Conservation (phyloP, 2,329 filamentous ascomycete genomes). For the Cercospora zeae-maydis region DNA sequence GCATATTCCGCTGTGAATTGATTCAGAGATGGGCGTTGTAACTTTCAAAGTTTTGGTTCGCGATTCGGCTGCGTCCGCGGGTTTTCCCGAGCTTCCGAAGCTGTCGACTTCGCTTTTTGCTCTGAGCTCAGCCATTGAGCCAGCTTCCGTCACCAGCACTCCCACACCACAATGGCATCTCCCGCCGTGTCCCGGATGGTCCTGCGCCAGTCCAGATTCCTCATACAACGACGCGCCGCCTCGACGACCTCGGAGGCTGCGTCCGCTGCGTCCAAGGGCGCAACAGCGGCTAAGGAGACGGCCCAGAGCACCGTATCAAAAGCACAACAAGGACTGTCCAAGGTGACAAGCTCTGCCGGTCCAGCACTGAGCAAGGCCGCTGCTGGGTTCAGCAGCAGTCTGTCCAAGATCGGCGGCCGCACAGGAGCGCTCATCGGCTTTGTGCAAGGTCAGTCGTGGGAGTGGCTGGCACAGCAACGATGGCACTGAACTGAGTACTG, state of each 20-base stretch:
- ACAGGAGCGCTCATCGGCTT: slow-evolving; percentile 75
- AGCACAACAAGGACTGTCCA: slow-evolving; percentile 77
- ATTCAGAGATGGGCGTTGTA: background rate
- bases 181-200: slow-evolving; percentile 46
- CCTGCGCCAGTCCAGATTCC: slow-evolving; percentile 43
- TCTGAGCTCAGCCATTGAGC: slow-evolving; percentile 15
- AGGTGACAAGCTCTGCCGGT: slow-evolving; percentile 75
- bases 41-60: background rate
- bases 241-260: slow-evolving; percentile 49
- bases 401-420: slow-evolving; percentile 76
- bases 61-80: background rate
- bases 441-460: slow-evolving; percentile 68
- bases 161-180: slow-evolving; percentile 43
- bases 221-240: slow-evolving; percentile 47
- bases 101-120: slow-evolving; percentile 5
- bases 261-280: slow-evolving; percentile 38
- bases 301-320: slow-evolving; percentile 48
- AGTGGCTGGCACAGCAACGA: background rate
- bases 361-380: slow-evolving; percentile 72
- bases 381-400: slow-evolving; percentile 60
- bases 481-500: slow-evolving; percentile 13
- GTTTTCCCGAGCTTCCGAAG: background rate
- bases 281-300: slow-evolving; percentile 45
- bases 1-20: background rate
- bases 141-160: slow-evolving; percentile 18